Conservation (phyloP, 2,329 filamentous ascomycete genomes). For the Microdochium paspali region DNA sequence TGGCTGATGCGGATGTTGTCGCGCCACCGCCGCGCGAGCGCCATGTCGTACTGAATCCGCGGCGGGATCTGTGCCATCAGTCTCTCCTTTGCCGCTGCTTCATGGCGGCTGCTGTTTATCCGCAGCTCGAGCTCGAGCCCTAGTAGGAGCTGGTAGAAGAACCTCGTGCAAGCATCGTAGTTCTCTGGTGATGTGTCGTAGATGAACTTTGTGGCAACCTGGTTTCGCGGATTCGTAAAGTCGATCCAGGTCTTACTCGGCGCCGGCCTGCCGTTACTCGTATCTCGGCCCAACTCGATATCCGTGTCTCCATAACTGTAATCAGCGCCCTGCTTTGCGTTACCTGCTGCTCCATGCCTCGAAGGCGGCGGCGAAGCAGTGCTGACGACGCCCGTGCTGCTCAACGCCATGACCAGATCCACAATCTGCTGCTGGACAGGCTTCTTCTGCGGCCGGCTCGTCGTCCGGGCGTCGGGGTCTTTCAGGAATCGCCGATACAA, state of each 20-base stretch:
- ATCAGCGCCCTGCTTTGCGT: neutral
- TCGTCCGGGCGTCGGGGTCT: constrained; percentile 45
- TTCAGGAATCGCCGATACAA: constrained; percentile 61
- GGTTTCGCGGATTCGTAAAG: constrained; percentile 59
- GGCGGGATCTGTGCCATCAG: constrained; percentile 57
- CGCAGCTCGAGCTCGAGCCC: constrained; percentile 63
- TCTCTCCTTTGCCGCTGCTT: constrained; percentile 54
- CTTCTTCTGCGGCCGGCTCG: constrained; percentile 48
- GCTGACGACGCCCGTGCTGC: neutral
- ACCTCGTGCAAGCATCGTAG: constrained; percentile 48
- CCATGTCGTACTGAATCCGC: constrained; percentile 62
- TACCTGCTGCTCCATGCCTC: neutral
- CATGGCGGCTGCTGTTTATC: constrained; percentile 53
- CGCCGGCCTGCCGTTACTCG: neutral
- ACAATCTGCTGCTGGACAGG: constrained; percentile 63
- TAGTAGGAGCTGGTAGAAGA: constrained; percentile 70
- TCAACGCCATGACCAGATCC: constrained; percentile 58
- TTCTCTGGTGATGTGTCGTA: constrained; percentile 50
- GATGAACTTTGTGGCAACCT: constrained; percentile 66
- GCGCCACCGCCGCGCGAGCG: constrained; percentile 64
- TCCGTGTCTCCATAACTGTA: neutral
- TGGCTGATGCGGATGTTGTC: constrained; percentile 60
- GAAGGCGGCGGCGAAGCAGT: neutral
- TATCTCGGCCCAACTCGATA: neutral
- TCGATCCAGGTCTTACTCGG: constrained; percentile 66